Percentiles rank a stretch among this genome's conserved stretches.
phyloP scores from a whole-genome alignment of 257 asterid species.

The Solanum virginianum region DNA sequence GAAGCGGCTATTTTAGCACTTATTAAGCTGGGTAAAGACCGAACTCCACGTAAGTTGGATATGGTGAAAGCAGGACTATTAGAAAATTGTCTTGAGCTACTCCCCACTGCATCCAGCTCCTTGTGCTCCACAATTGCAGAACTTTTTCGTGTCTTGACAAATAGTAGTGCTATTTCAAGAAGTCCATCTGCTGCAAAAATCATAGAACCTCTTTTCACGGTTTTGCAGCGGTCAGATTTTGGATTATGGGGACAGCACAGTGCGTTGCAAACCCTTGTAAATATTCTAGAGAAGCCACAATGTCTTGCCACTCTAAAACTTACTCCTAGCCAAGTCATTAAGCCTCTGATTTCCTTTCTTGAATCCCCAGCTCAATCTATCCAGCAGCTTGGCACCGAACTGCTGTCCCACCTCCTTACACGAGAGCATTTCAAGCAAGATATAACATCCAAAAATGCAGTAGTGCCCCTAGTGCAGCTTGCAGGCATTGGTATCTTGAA shows the following conservation, averaged over 20 bases:
- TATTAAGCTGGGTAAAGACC: slow-evolving; percentile 73
- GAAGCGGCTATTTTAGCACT: slow-evolving; percentile 77
- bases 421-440: slow-evolving; percentile 83
- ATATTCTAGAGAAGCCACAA: slow-evolving; percentile 81
- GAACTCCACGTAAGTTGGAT: slow-evolving; percentile 83
- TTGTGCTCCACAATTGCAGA: slow-evolving; percentile 67
- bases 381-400: slow-evolving; percentile 77
- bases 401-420: slow-evolving; percentile 67
- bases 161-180: slow-evolving; percentile 71
- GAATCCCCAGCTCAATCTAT: slow-evolving; percentile 82
- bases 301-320: slow-evolving; percentile 51
- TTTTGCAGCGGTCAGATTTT: slow-evolving; percentile 57
- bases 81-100: slow-evolving; percentile 68
- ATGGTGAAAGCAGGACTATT: slow-evolving; percentile 78
- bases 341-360: slow-evolving; percentile 55
- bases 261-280: slow-evolving; percentile 79
- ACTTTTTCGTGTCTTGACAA: slow-evolving; percentile 82
- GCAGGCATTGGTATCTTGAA: slow-evolving; percentile 60
- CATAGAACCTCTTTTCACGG: slow-evolving; percentile 65
- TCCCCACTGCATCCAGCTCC: slow-evolving; percentile 58
- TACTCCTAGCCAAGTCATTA: slow-evolving; percentile 67
- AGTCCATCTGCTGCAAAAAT: slow-evolving; percentile 50
- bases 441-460: slow-evolving; percentile 57
- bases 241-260: slow-evolving; percentile 85
- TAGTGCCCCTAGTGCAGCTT: slow-evolving; percentile 75